Percentiles rank a stretch among this genome's conserved stretches.
These are phyloP conservation scores for Verticillium tricorpus DNA, from an alignment of 2,329 filamentous ascomycete species.

Conservation along the genomic window DNA sequence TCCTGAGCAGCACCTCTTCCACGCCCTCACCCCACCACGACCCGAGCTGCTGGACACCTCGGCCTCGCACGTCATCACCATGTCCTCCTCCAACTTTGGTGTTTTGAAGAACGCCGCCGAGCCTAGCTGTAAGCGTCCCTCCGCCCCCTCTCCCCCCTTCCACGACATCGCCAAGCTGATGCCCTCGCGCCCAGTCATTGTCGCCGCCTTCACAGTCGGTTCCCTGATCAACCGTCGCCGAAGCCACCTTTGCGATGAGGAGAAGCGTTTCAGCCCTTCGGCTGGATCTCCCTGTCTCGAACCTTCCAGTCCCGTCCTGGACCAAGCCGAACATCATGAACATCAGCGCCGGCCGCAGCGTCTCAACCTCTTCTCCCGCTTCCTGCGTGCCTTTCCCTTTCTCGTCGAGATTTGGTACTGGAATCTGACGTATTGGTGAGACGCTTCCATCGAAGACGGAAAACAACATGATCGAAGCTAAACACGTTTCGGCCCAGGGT, in stretches of 20 bases:
- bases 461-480: not conserved
- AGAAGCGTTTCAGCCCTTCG: not conserved
- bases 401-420: constrained; percentile 31
- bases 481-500: constrained; percentile 18
- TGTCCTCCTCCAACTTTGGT: constrained; percentile 6
- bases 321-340: not conserved
- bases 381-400: constrained; percentile 26
- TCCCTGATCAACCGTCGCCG: constrained; percentile 13
- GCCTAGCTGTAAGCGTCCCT: constrained; percentile 9
- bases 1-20: not conserved
- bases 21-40: not conserved
- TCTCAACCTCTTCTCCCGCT: constrained; percentile 19
- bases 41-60: not conserved
- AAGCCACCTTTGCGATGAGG: constrained; percentile 9
- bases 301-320: constrained; percentile 1
- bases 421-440: constrained; percentile 29
- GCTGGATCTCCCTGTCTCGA: constrained; percentile 7
- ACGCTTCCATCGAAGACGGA: not conserved
- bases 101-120: constrained; percentile 10
- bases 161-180: not conserved
- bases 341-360: not conserved
- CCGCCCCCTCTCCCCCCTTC: not conserved
- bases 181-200: constrained; percentile 5
- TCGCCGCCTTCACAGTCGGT: constrained; percentile 10
- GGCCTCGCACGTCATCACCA: not conserved